Evolutionary conservation across 208 protist species (phyloP).

Genomic region (Novymonas esmeraldas): DNA sequence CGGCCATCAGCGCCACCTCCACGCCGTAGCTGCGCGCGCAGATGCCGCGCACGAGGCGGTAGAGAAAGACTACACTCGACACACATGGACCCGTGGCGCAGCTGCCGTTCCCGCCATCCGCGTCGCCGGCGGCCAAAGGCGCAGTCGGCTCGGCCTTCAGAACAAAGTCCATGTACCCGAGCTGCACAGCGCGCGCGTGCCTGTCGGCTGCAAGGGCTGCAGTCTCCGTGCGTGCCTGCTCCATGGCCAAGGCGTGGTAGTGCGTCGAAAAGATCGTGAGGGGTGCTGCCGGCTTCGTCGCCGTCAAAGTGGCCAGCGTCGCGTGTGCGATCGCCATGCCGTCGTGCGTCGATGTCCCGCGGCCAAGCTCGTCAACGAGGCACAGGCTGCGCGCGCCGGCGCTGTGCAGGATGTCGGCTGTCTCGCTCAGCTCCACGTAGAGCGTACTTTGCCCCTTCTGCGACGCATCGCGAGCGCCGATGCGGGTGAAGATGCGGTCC

Average conservation of each 20-base stretch:
- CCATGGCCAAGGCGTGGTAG: slow-evolving; percentile 96
- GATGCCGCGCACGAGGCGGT: slow-evolving; percentile 84
- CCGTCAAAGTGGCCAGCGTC: slow-evolving; percentile 82
- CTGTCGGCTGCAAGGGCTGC: not conserved
- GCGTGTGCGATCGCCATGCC: slow-evolving; percentile 97
- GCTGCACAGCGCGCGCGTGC: slow-evolving; percentile 41
- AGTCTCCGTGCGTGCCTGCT: slow-evolving; percentile 42
- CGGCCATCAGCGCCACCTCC: slow-evolving; percentile 90
- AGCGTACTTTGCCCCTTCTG: slow-evolving; percentile 98
- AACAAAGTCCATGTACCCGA: slow-evolving; percentile 90
- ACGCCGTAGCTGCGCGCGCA: slow-evolving; percentile 92
- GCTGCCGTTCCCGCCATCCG: slow-evolving; percentile 14
- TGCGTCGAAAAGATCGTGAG: slow-evolving; percentile 97
- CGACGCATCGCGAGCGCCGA: slow-evolving; percentile 97
- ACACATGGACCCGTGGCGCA: slow-evolving; percentile 24
- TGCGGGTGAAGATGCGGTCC: slow-evolving; percentile 98
- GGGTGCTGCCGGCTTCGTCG: slow-evolving; percentile 40
- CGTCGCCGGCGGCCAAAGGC: not conserved
- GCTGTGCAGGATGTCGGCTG: slow-evolving; percentile 85
- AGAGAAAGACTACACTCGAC: slow-evolving; percentile 83
- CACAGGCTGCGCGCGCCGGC: slow-evolving; percentile 95
- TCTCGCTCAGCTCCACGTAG: slow-evolving; percentile 97
- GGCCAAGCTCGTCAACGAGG: slow-evolving; percentile 98
- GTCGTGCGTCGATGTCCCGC: slow-evolving; percentile 98
- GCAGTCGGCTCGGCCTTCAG: slow-evolving; percentile 25